Base-by-base conservation (phyloP, 1,284 basidiomycete genomes). In the Apiotrichum mycotoxinovorans region DNA sequence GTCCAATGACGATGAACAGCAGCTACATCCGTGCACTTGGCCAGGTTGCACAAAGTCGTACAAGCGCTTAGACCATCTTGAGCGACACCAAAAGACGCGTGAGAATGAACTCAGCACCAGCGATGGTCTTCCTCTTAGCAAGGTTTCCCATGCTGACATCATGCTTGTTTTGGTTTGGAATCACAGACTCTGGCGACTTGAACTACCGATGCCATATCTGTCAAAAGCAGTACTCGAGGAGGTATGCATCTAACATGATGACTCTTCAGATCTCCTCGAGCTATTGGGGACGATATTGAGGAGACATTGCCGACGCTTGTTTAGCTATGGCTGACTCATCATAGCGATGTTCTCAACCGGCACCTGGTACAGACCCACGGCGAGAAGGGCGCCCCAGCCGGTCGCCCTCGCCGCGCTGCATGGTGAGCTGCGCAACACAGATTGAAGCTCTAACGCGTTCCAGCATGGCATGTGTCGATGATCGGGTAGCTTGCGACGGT, bases 291-390 rank as follows among this genome's bases (percentile, higher is more conserved):
- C n/a, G n/a, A n/a, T n/a, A n/a, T n/a, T n/a, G n/a, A n/a, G n/a
- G n/a, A n/a, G n/a, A n/a, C n/a, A n/a, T n/a, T n/a, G n/a, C n/a
- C n/a, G n/a, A n/a, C n/a, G n/a, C n/a, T n/a, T n/a, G n/a, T n/a
- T n/a, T n/a, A n/a, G n/a, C n/a, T n/a, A n/a, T n/a, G n/a, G n/a
- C n/a, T n/a, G n/a, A n/a, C n/a, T n/a, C n/a, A n/a, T n/a, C n/a
- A n/a, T 33, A 66, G 62, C 46, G 62, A 66, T 40, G 62, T 64
- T n/a, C 50, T 64, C 2, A 62, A 58, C n/a, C 51, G 64, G 2
- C 64, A 66, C 38, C 22, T 66, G 30, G 57, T 60, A 5, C 51
- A 51, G 42, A 61, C 54, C 10, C 64, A 66, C 42, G 60, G 60
- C 18, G 51, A 54, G 37, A 45, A 51, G 40, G 40, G 60, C 3